A percentile compares a stretch with the other conserved stretches of the same genome.
Conservation (phyloP, 495 filamentous ascomycete species). For the Opeltia flavorubescens region DNA sequence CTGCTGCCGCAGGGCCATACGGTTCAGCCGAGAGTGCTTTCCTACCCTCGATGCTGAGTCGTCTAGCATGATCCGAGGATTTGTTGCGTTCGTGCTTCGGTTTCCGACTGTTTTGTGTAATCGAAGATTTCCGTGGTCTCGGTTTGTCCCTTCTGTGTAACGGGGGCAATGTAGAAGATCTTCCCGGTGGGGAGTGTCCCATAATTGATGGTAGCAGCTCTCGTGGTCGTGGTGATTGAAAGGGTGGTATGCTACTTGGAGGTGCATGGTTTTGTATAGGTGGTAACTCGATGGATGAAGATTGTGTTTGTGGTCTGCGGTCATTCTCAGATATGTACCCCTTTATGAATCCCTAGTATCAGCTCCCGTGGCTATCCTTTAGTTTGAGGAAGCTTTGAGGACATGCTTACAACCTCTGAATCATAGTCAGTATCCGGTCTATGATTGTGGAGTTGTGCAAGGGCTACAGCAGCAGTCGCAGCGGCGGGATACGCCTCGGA, state of each 20-base stretch:
- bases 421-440: constrained; percentile 73
- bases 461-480: constrained; percentile 69
- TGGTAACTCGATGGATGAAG: constrained; percentile 52
- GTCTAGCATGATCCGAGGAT: constrained; percentile 52
- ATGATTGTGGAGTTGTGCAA: constrained; percentile 77
- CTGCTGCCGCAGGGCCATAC: constrained; percentile 39
- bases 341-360: constrained; percentile 22
- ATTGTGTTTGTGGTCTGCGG: background rate
- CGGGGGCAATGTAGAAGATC: constrained; percentile 74
- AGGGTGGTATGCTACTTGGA: constrained; percentile 50
- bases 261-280: constrained; percentile 59
- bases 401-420: constrained; percentile 58
- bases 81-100: constrained; percentile 63
- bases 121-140: constrained; percentile 70
- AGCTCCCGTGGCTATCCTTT: background rate
- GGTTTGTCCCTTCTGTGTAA: constrained; percentile 50
- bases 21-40: constrained; percentile 81
- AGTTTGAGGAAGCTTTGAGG: background rate
- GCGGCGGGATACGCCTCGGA: constrained; percentile 59
- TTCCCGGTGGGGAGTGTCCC: constrained; percentile 66
- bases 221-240: constrained; percentile 45
- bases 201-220: constrained; percentile 73
- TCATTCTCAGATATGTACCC: constrained; percentile 63
- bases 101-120: constrained; percentile 57
- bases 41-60: constrained; percentile 58